Evolutionary conservation across 2,329 filamentous ascomycete genomes (phyloP), one percentile per base, ranked within the genome.

Genomic region (Penicillium sp.): DNA sequence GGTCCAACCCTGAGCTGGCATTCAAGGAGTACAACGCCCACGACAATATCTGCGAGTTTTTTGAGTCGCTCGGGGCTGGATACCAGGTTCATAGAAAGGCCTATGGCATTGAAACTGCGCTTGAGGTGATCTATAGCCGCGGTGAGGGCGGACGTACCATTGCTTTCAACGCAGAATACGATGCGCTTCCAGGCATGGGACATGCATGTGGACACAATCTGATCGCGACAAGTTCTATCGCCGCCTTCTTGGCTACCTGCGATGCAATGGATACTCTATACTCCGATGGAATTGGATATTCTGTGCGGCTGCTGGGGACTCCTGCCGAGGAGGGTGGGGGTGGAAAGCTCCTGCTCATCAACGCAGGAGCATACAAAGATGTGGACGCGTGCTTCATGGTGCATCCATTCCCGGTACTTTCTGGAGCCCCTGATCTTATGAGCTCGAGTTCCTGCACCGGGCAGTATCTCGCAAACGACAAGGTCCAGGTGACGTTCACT

Each of bases 401-500:
- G 6, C 74, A 78, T 53, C 61, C 60, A 2, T 62, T 62, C 39
- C 61, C 61, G 0, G 46, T 56, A 2, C 50, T 63, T 2, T 48
- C 58, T 1, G 58, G 59, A 0, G 49, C 47, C 0, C 57, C 57
- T 0, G 46, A 50, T 10, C 46, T 63, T 1, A 38, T 63, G 3
- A 60, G 57, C 29, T 53, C 59, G 2, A 61, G 57, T 20, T 60
- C 43, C 2, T 58, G 48, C 22, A 37, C 50, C 1, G 57, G 53
- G 1, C 35, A 52, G 50, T 63, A 63, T 22, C 61, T 74, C 16
- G 69, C 69, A 2, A 67, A 71, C 29, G 58, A 72, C 22, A 69
- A 69, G 39, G 59, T 74, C 11, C 43, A 56, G 6, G 71, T 77
- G 11, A 74, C 72, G 24, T 80, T 79, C 57, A 71, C 67, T 1